Evolutionary conservation across 495 filamentous ascomycete genomes (phyloP), one percentile per base, ranked within the genome.

Genomic region (Penicillium canariense): DNA sequence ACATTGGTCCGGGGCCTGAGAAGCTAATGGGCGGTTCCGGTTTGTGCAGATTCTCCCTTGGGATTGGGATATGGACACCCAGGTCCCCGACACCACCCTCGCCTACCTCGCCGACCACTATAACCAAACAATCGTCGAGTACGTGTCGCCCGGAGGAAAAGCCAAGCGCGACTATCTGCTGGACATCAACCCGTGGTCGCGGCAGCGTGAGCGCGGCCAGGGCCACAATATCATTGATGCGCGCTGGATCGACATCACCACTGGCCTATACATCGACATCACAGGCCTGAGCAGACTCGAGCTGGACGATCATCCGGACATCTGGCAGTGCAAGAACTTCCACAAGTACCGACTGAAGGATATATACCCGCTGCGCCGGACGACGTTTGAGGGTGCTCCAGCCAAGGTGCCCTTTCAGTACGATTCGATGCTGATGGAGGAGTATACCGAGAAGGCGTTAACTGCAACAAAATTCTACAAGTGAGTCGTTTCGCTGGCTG

Each of bases 51-150:
- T 90, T 62, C 82, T 93, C 61, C 89, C 90, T 9, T 95, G 90
- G 89, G 90, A 95, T 66, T 89, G 83, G 79, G 89, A 95, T 68
- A 75, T 95, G n/a, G 90, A 95, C 64, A 87, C 85, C 3, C 90
- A 95, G 69, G 84, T 95, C 20, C 82, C 81, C 25, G 77, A 74
- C 10, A 68, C 75, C 12, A 90, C 88, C 1, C 70, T 91, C 27
- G 60, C 68, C 10, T 80, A 81, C 55, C 74, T 95, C 34, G 87
- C 77, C 14, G 62, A 81, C 31, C 68, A 82, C 26, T 81, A 81
- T 67, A 93, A 93, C 66, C 76, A 78, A 50, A 89, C 84, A 1
- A 60, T 79, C 17, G 81, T 88, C 61, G 69, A 73, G 32, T 90
- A 89, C 60, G 67, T 58, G n/a, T 60, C 72, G 1, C 52, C 60